Evolutionary conservation across 495 filamentous ascomycete species (phyloP).

Genomic region (Trichoderma erinaceum): DNA sequence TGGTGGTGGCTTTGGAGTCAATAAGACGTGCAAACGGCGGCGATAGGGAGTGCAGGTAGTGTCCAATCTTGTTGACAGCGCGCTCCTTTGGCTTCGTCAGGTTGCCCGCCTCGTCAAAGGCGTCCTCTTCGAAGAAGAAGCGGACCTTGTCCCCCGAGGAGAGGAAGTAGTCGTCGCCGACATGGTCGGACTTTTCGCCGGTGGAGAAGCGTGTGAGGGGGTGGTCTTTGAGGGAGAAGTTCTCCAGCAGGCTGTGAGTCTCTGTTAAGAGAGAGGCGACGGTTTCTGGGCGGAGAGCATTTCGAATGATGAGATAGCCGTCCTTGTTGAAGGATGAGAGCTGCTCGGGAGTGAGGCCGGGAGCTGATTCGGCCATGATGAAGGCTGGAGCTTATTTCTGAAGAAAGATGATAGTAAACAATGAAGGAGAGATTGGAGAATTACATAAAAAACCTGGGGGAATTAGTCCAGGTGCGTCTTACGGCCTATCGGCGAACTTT

Average conservation of each 20-base stretch:
- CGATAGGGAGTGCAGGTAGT: conserved; percentile 73
- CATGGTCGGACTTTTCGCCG: conserved; percentile 65
- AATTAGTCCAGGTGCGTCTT: not conserved
- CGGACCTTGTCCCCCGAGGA: conserved; percentile 80
- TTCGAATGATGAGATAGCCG: conserved; percentile 84
- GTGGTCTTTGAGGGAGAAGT: conserved; percentile 70
- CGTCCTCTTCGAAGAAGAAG: conserved; percentile 95
- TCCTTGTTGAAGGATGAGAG: conserved; percentile 65
- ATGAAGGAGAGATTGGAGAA: not conserved
- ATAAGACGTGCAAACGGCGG: conserved; percentile 60
- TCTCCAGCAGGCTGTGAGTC: conserved; percentile 65
- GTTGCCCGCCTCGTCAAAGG: conserved; percentile 52
- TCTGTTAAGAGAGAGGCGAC: conserved; percentile 64
- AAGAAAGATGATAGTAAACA: not conserved
- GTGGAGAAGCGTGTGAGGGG: conserved; percentile 91
- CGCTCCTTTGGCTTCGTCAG: conserved; percentile 69
- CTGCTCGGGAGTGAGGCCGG: conserved; percentile 67
- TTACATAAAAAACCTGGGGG: not conserved
- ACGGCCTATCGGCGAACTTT: not conserved
- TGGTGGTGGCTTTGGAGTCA: conserved; percentile 23
- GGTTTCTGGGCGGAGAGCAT: conserved; percentile 61
- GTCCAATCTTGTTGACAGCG: conserved; percentile 96
- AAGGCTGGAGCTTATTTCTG: not conserved
- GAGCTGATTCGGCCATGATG: conserved; percentile 18
- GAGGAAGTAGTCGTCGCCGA: conserved; percentile 95